A percentile compares a stretch with the other conserved stretches of the same genome.
phyloP scores from a whole-genome alignment of 2,329 filamentous ascomycete genomes.

The Penicillium vulpinum region DNA sequence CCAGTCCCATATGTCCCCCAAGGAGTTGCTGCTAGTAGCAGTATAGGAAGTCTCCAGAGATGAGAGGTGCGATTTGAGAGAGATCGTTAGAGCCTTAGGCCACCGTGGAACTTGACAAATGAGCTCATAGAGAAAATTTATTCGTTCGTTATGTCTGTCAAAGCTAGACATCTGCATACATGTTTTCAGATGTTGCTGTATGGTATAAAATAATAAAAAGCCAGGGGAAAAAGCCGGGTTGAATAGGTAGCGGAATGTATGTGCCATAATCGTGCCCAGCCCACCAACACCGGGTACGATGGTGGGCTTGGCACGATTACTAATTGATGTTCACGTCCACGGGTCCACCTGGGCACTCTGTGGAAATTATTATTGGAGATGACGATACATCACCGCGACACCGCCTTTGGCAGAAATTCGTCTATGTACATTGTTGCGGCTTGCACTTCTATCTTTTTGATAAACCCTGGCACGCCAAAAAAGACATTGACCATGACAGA shows the following conservation, averaged over 20 bases:
- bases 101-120: background rate
- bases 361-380: too few relatives aligned
- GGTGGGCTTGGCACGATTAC: too few relatives aligned
- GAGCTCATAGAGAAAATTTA: background rate
- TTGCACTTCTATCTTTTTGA: conserved; percentile 4
- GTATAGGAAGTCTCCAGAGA: background rate
- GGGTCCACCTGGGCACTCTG: too few relatives aligned
- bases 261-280: too few relatives aligned
- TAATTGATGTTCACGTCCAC: too few relatives aligned
- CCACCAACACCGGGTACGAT: too few relatives aligned
- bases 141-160: too few relatives aligned
- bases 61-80: background rate
- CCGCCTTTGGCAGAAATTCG: conserved; percentile 29
- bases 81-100: background rate
- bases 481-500: conserved; percentile 18
- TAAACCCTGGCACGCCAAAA: background rate
- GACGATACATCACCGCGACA: background rate
- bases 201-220: too few relatives aligned
- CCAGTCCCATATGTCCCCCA: background rate
- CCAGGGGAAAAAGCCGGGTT: too few relatives aligned
- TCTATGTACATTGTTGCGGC: background rate
- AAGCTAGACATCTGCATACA: too few relatives aligned
- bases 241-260: too few relatives aligned
- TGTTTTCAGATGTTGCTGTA: too few relatives aligned
- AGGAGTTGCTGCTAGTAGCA: background rate